Conservation (phyloP, 192 early-diverging fungal genomes). For the Borealophlyctis nickersoniae region DNA sequence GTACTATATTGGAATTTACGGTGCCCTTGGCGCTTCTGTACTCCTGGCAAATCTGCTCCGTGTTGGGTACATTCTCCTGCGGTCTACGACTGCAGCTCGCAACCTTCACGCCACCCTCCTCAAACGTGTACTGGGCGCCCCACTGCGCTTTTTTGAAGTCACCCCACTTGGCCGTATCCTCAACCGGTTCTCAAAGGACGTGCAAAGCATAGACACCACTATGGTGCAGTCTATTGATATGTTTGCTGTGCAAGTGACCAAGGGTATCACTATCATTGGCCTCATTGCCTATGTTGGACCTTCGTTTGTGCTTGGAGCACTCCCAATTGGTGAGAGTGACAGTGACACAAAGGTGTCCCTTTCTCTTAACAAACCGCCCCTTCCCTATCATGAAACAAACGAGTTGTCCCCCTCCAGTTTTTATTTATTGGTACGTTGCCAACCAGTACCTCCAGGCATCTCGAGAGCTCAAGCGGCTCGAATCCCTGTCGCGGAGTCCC, state of each 20-base stretch:
- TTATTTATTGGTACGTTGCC: constrained; percentile 68
- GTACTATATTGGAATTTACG: constrained; percentile 28
- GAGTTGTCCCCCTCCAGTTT: no score
- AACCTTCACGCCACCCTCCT: constrained; percentile 31
- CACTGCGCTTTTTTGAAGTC: constrained; percentile 59
- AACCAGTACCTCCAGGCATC: constrained; percentile 45
- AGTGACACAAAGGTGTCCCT: no score
- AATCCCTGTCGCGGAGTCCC: constrained; percentile 49
- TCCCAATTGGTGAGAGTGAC: no score
- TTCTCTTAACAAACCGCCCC: background rate
- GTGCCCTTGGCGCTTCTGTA: constrained; percentile 16
- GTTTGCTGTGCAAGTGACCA: background rate
- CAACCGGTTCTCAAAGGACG: constrained; percentile 89
- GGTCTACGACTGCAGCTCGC: constrained; percentile 25
- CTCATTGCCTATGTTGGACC: constrained; percentile 3
- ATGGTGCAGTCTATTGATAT: constrained; percentile 30
- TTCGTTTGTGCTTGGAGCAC: no score
- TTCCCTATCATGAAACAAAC: background rate
- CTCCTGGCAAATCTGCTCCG: constrained; percentile 1
- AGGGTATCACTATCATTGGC: background rate
- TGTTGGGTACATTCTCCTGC: background rate
- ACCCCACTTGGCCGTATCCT: constrained; percentile 67
- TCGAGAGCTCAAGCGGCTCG: constrained; percentile 46
- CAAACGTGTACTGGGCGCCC: constrained; percentile 27
- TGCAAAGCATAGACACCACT: constrained; percentile 45